phyloP scores from a whole-genome alignment of 2,329 filamentous ascomycete species.

The Colletotrichum paranaense region DNA sequence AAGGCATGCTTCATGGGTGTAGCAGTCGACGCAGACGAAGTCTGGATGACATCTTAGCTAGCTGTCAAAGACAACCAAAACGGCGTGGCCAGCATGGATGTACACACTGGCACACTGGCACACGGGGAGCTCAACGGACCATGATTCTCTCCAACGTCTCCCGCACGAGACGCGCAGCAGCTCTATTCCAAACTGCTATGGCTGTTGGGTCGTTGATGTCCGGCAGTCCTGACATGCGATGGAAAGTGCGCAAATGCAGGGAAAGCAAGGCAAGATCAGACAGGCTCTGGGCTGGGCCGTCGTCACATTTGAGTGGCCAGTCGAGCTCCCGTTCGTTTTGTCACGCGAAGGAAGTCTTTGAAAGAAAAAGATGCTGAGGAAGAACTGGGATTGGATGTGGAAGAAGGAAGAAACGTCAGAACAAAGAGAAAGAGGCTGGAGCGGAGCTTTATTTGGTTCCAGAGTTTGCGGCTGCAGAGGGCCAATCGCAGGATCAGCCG shows the following conservation, averaged over 20 bases:
- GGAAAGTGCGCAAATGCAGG: conserved; percentile 32
- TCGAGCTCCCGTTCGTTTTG: conserved; percentile 22
- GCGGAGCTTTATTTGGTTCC: conserved; percentile 36
- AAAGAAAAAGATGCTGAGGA: conserved; percentile 24
- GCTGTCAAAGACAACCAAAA: not conserved
- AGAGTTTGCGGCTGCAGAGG: conserved; percentile 27
- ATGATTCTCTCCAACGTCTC: conserved; percentile 38
- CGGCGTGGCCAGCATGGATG: too few species aligned
- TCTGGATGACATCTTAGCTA: conserved; percentile 53
- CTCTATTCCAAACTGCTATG: conserved; percentile 37
- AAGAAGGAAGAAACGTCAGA: conserved; percentile 34
- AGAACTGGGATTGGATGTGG: conserved; percentile 29
- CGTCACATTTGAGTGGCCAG: conserved; percentile 32
- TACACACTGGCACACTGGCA: not conserved
- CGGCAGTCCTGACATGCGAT: conserved; percentile 41
- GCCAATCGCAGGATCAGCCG: conserved; percentile 30
- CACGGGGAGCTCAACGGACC: conserved; percentile 33
- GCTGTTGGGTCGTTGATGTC: conserved; percentile 36
- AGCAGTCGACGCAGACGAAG: conserved; percentile 78
- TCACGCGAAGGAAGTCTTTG: conserved; percentile 2
- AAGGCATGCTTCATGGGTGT: conserved; percentile 80
- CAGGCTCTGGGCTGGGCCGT: conserved; percentile 16
- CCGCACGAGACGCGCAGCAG: conserved; percentile 36
- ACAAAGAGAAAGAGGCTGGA: conserved; percentile 36
- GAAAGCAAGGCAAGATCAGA: conserved; percentile 13